These are phyloP conservation scores for Zangia roseola DNA, from an alignment of 768 basidiomycete genomes.

Conservation along the genomic window DNA sequence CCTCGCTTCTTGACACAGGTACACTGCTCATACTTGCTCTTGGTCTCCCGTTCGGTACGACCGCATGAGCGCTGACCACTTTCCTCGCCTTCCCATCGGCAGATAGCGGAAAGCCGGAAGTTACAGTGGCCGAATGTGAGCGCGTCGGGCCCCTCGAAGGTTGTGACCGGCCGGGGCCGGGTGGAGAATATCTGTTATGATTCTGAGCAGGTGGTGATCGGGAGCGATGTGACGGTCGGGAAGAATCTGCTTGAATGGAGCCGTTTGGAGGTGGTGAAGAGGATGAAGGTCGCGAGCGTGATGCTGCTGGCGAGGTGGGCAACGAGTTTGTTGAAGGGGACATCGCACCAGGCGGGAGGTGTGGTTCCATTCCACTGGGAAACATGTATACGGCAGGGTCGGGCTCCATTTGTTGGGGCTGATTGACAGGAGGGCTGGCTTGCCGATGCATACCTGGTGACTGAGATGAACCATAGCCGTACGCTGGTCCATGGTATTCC, in stretches of 20 bases:
- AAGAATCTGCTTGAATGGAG: slow-evolving; percentile 15
- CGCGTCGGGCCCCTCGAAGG: slow-evolving; percentile 51
- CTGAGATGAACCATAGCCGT: slow-evolving; percentile 26
- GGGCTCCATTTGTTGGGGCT: slow-evolving; percentile 30
- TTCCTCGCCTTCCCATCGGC: slow-evolving; percentile 59
- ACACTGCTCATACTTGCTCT: slow-evolving; percentile 39
- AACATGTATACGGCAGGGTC: slow-evolving; percentile 28
- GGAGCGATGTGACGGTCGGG: slow-evolving; percentile 40
- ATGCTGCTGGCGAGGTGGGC: slow-evolving; percentile 21
- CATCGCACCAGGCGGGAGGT: slow-evolving; percentile 64
- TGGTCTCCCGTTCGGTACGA: slow-evolving; percentile 41
- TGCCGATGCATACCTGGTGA: slow-evolving; percentile 28
- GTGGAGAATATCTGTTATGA: slow-evolving; percentile 37
- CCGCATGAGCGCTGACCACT: slow-evolving; percentile 63
- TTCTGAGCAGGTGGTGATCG: slow-evolving; percentile 54
- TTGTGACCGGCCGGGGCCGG: slow-evolving; percentile 22
- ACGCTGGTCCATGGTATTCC: slow-evolving; percentile 56
- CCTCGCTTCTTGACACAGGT: slow-evolving; percentile 44
- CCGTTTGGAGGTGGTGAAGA: slow-evolving; percentile 35
- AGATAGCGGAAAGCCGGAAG: slow-evolving; percentile 36
- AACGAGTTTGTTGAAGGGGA: slow-evolving; percentile 30
- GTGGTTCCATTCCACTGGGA: slow-evolving; percentile 33
- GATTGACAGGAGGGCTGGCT: slow-evolving; percentile 26
- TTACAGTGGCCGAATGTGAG: slow-evolving; percentile 69
- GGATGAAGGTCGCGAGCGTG: slow-evolving; percentile 29